phyloP scores from a whole-genome alignment of 345 rosid genomes.

The Carallia pectinifolia region DNA sequence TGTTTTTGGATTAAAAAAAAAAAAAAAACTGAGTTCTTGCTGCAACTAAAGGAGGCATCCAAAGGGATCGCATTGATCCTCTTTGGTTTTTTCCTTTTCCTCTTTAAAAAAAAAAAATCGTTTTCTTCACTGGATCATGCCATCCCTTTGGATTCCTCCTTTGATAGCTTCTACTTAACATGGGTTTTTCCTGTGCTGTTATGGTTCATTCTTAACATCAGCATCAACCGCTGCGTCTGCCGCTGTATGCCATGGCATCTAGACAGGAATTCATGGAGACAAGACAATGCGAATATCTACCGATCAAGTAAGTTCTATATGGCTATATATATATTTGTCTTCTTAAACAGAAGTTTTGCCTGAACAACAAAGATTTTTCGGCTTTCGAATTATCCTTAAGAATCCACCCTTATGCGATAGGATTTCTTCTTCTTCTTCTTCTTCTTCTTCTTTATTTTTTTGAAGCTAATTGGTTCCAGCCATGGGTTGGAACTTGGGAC shows the following conservation, averaged over 20 bases:
- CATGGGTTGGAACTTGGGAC: too few species aligned
- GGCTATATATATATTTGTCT: too few species aligned
- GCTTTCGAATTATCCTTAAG: too few species aligned
- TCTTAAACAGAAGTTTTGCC: too few species aligned
- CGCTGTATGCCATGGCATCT: background rate
- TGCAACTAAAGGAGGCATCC: conserved; percentile 89
- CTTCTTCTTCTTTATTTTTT: too few species aligned
- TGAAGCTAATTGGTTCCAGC: too few species aligned
- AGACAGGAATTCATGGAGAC: background rate
- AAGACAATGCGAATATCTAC: background rate
- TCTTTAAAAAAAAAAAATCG: background rate
- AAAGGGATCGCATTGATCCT: conserved; percentile 99
- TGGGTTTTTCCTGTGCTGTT: background rate
- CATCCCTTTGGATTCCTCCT: conserved; percentile 89
- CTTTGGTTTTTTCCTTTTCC: background rate
- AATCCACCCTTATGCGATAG: too few species aligned
- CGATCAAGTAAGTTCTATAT: conserved; percentile 8
- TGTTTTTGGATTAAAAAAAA: too few species aligned
- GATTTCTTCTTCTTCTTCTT: too few species aligned
- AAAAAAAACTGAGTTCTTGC: conserved; percentile 10
- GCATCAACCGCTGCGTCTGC: background rate
- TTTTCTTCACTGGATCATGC: conserved; percentile 65
- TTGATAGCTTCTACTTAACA: conserved; percentile 46
- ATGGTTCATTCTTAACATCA: background rate
- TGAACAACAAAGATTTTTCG: too few species aligned